phyloP scores from a whole-genome alignment of 208 protist genomes.

The Trypanosomatidae sp. region DNA sequence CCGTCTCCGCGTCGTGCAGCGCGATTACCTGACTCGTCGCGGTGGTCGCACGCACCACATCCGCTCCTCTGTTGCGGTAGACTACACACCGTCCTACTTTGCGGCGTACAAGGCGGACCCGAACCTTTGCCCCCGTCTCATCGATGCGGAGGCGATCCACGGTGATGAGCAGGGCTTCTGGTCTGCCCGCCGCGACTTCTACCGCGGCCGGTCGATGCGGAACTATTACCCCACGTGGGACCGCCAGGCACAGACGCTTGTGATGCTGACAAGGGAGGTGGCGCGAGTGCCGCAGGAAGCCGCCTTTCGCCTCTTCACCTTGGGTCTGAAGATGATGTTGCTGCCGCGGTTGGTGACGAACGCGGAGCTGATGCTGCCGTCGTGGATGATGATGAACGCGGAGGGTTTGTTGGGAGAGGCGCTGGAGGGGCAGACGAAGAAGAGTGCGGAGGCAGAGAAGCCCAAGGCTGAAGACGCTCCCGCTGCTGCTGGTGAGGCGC shows the following conservation, averaged over 20 bases:
- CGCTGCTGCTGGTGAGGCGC: conserved; percentile 4
- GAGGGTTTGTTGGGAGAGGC: conserved; percentile 47
- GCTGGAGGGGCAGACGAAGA: conserved; percentile 23
- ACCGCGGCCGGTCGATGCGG: conserved; percentile 34
- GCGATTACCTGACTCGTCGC: conserved; percentile 64
- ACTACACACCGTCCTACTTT: conserved; percentile 63
- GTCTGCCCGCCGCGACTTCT: conserved; percentile 66
- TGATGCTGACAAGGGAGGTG: conserved; percentile 72
- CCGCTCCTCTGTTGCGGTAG: conserved; percentile 49
- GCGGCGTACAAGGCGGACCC: conserved; percentile 38
- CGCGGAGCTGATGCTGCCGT: conserved; percentile 61
- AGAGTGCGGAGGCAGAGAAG: too few relatives aligned
- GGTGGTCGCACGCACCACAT: conserved; percentile 51
- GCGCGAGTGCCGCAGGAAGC: conserved; percentile 79
- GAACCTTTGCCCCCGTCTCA: too few relatives aligned
- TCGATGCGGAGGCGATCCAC: conserved; percentile 81
- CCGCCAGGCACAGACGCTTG: conserved; percentile 71
- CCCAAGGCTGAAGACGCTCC: neutral
- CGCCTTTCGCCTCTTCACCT: conserved; percentile 80
- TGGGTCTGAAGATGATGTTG: conserved; percentile 75
- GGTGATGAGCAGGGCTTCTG: conserved; percentile 84
- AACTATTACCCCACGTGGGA: conserved; percentile 83
- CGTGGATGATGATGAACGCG: conserved; percentile 61
- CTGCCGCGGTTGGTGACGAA: conserved; percentile 54
- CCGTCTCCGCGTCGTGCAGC: conserved; percentile 69